Evolutionary conservation across 2,329 filamentous ascomycete genomes (phyloP), one percentile per base, ranked within the genome.

Genomic region (Colletotrichum horii): DNA sequence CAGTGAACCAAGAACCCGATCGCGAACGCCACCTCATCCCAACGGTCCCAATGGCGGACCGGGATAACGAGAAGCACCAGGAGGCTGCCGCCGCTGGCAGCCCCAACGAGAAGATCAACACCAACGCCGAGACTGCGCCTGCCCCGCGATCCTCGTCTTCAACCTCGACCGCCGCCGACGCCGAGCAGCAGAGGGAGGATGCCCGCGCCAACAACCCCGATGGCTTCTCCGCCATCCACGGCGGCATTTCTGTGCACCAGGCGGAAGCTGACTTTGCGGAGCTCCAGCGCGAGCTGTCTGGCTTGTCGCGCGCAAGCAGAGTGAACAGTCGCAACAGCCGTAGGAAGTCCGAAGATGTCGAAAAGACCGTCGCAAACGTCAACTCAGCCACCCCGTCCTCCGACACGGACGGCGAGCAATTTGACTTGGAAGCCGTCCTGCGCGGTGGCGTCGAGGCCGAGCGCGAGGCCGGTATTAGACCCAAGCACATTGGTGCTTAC

Each of bases 401-500:
- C 0, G 87, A 88, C 60, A 86, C 86, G 2, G 88, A 87, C 3
- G 87, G 87, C 4, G 91, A 91, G 71, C 87, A 89, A 12, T 98
- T 97, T 83, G 93, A 98, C 81, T 87, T 98, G 48, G 94, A 98
- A 83, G 85, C 88, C 11, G 92, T 93, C 5, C 86, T 98, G 76
- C 91, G 94, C 60, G 94, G 95, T 4, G 92, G 92, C 71, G 89
- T 94, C 72, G 90, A 89, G 61, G 93, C 95, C 11, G 94, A 95
- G 80, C 89, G 91, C 76, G 92, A 94, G 77, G 94, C 94, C 8
- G 95, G 95, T 1, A 97, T 97, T 83, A 93, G 92, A 76, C 89
- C 92, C 7, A 97, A 97, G 87, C 92, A 94, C 79, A 94, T 96
- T 75, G 94, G 94, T 34, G 94, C 95, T 1, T 90, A 94, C 77